Evolutionary conservation across 345 rosid species (phyloP).

Genomic region (Trapa bicornis): DNA sequence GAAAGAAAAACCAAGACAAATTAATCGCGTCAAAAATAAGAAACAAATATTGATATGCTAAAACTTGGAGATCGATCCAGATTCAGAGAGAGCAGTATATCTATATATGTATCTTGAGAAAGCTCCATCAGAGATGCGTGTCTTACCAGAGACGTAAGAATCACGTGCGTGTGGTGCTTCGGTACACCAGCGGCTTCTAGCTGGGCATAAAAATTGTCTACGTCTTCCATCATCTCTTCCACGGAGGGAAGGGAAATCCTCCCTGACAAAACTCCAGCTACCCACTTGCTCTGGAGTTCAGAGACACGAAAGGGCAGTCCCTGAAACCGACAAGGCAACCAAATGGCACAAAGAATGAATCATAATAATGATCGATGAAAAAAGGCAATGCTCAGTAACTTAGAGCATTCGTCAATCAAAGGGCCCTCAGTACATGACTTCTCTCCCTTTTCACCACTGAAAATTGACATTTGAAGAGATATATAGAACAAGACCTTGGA

Average conservation of each 20-base stretch:
- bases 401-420: no score
- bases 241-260: constrained; percentile 49
- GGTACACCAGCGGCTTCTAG: constrained; percentile 49
- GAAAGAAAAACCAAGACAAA: not conserved
- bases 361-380: not conserved
- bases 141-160: not conserved
- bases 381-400: not conserved
- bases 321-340: constrained; percentile 17
- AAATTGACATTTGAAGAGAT: not conserved
- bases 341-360: not conserved
- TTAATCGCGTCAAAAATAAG: not conserved
- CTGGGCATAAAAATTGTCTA: constrained; percentile 28
- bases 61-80: not conserved
- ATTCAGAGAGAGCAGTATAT: no score
- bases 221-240: constrained; percentile 57
- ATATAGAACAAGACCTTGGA: constrained; percentile 34
- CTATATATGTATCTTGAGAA: not conserved
- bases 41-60: no score
- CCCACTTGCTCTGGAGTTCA: constrained; percentile 85
- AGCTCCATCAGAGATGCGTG: not conserved
- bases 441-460: not conserved
- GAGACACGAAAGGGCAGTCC: constrained; percentile 43
- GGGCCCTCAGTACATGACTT: no score
- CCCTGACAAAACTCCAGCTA: constrained; percentile 69
- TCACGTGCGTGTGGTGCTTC: constrained; percentile 64